Conservation (phyloP, 148 eudicot species). For the Nepenthes mirabilis region DNA sequence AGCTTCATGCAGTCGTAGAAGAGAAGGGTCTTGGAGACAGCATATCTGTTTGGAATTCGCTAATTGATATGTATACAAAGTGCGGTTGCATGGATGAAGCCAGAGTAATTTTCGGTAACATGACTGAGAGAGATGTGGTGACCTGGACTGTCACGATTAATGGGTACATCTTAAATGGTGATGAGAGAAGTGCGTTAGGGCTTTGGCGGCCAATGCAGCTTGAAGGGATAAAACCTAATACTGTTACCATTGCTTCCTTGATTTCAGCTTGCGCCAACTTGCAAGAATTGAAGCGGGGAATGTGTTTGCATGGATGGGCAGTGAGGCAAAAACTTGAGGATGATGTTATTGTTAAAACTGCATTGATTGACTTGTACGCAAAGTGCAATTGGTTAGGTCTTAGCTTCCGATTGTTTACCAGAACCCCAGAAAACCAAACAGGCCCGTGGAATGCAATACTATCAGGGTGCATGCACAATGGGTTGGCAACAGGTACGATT, state of each 20-base stretch:
- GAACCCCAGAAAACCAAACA: constrained; percentile 32
- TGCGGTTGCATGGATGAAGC: constrained; percentile 49
- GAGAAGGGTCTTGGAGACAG: constrained; percentile 25
- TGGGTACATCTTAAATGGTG: constrained; percentile 33
- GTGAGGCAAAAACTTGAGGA: constrained; percentile 28
- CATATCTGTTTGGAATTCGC: constrained; percentile 34
- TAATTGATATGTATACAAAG: constrained; percentile 57
- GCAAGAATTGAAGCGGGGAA: constrained; percentile 28
- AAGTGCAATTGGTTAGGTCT: constrained; percentile 29
- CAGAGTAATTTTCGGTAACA: constrained; percentile 25
- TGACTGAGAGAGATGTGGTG: constrained; percentile 47
- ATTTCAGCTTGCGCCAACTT: constrained; percentile 34
- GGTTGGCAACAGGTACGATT: constrained; percentile 27
- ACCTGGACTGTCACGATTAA: constrained; percentile 60
- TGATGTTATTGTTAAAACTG: constrained; percentile 49
- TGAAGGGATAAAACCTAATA: constrained; percentile 47
- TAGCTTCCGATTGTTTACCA: constrained; percentile 26
- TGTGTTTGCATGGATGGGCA: constrained; percentile 56
- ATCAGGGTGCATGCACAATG: constrained; percentile 34
- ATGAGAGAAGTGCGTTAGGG: constrained; percentile 23
- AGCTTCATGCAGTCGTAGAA: constrained; percentile 33
- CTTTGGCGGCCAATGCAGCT: constrained; percentile 32
- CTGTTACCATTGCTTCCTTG: constrained; percentile 43
- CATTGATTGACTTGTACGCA: constrained; percentile 60
- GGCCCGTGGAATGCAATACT: constrained; percentile 58